Conservation (phyloP, 225 moss, liverwort and hornwort species). For the Polytrichum commune region DNA sequence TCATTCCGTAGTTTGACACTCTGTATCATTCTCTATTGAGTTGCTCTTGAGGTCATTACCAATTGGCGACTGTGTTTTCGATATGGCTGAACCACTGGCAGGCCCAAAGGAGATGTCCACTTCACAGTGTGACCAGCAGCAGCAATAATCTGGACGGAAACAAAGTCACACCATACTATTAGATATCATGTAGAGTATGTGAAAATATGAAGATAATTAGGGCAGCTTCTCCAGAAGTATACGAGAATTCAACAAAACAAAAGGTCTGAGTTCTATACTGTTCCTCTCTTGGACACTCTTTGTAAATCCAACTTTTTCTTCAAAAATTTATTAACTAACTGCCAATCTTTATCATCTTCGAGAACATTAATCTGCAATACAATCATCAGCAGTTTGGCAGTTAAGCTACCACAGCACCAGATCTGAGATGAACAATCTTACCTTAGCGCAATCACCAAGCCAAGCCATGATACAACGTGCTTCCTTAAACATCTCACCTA, state of each 20-base stretch:
- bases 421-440: conserved; percentile 3
- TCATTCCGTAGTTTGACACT: too few species aligned
- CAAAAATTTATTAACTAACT: neutral
- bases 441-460: conserved; percentile 94
- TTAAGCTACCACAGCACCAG: too few species aligned
- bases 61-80: conserved; percentile 58
- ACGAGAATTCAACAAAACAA: too few species aligned
- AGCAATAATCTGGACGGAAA: conserved; percentile 55
- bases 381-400: too few species aligned
- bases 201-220: too few species aligned
- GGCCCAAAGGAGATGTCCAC: conserved; percentile 79
- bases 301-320: too few species aligned
- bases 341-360: too few species aligned
- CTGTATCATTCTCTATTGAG: neutral
- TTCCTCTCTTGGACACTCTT: too few species aligned
- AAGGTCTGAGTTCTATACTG: too few species aligned
- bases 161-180: neutral
- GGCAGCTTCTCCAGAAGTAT: too few species aligned
- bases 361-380: too few species aligned
- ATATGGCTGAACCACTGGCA: conserved; percentile 85
- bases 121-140: conserved; percentile 64
- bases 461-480: conserved; percentile 86
- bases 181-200: too few species aligned
- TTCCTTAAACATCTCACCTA: conserved; percentile 89
- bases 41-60: conserved; percentile 17